Conservation (phyloP, 345 rosid genomes). For the Sonneratia caseolaris region DNA sequence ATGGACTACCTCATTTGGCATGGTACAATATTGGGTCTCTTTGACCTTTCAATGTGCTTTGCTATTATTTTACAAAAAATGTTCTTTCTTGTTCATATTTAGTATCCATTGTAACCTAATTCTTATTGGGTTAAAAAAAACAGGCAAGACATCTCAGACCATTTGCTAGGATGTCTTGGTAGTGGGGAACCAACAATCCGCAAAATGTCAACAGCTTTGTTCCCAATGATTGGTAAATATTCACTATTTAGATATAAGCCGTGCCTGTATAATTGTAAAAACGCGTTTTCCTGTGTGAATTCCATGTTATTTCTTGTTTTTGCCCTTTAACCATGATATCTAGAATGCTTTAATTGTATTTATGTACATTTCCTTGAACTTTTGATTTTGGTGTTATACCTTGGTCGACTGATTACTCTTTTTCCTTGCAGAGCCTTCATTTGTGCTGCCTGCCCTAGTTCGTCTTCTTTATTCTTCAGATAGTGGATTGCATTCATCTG, state of each 20-base stretch:
- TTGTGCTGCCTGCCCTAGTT: constrained; percentile 53
- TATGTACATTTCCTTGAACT: background rate
- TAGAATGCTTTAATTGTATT: background rate
- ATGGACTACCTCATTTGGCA: constrained; percentile 33
- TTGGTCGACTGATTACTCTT: background rate
- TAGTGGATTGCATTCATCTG: constrained; percentile 33
- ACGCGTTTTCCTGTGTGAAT: background rate
- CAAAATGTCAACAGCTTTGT: constrained; percentile 40
- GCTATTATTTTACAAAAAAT: constrained; percentile 4
- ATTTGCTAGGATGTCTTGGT: constrained; percentile 49
- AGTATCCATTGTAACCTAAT: constrained; percentile 8
- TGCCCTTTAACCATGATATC: background rate
- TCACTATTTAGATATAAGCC: background rate
- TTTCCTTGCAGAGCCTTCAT: constrained; percentile 52
- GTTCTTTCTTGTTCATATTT: constrained; percentile 9
- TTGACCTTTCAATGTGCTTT: constrained; percentile 1
- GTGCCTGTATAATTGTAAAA: background rate
- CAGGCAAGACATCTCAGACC: constrained; percentile 62
- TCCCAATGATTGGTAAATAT: constrained; percentile 54
- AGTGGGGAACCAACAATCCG: constrained; percentile 49
- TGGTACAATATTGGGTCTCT: constrained; percentile 33
- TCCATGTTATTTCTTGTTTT: background rate
- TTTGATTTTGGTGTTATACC: background rate
- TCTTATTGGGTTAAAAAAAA: constrained; percentile 5
- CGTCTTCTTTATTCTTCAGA: constrained; percentile 44